These are phyloP conservation scores for Catharanthus roseus DNA, from an alignment of 257 asterid genomes.

Conservation along the genomic window DNA sequence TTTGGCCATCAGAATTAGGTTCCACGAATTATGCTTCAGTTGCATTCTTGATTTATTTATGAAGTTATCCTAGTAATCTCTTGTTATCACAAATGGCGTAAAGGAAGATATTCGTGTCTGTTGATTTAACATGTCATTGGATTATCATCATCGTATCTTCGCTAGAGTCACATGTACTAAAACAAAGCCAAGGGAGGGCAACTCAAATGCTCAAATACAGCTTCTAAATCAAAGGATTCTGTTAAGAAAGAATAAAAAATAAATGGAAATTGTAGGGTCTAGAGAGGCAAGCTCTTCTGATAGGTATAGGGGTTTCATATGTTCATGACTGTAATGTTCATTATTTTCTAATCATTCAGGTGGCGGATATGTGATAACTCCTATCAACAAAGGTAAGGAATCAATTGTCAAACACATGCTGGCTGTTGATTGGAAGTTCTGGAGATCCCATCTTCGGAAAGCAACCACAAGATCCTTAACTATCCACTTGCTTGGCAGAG, in stretches of 20 bases:
- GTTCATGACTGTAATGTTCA: not conserved
- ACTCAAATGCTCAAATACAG: not conserved
- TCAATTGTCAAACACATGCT: constrained; percentile 92
- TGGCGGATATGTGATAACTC: constrained; percentile 94
- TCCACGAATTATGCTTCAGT: no score
- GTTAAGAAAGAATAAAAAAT: not conserved
- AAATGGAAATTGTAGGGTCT: not conserved
- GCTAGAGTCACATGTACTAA: not conserved
- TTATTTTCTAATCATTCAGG: constrained; percentile 37
- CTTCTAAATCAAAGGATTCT: not conserved
- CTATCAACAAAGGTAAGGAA: constrained; percentile 64
- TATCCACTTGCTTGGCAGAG: constrained; percentile 63
- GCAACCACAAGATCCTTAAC: constrained; percentile 78
- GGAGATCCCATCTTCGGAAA: constrained; percentile 64
- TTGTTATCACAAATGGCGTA: not conserved
- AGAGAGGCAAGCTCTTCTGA: no score
- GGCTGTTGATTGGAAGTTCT: constrained; percentile 92
- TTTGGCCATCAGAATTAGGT: no score
- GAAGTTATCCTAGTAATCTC: no score
- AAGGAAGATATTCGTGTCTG: not conserved
- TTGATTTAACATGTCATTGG: not conserved
- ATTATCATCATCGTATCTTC: not conserved
- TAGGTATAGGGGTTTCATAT: not conserved
- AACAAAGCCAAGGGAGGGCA: not conserved
- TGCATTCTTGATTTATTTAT: no score